Base-by-base conservation (phyloP, 2,329 filamentous ascomycete species). In the Talaromyces sp. region DNA sequence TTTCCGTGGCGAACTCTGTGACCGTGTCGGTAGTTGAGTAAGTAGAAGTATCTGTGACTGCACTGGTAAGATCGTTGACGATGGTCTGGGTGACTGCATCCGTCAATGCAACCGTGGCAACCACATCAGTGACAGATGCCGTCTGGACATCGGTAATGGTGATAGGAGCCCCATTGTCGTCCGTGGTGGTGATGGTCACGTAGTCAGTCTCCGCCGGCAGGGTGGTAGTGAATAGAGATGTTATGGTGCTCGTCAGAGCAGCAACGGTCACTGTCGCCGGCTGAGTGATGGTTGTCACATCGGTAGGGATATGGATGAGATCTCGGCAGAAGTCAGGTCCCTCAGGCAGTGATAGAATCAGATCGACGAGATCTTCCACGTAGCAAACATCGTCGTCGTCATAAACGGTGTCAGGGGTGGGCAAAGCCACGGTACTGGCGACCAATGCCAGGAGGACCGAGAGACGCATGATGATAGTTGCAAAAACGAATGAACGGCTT, bases 401-500 rank as follows among this genome's bases (percentile, higher is more conserved):
- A 31, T 54, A 35, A 33, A 33, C 31, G 13, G 50, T 31, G 4
- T 35, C 50, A 14, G 50, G 50, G 31, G 33, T 57, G 13, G 52
- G 33, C 52, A 57, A 24, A 22, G 52, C 52, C 52, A 11, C 52
- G 14, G 52, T 37, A 37, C 52, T 57, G 52, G 33, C 52, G 9
- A 57, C 33, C 33, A 57, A 57, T 14, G 33, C 52, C 31, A 57
- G 52, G 10, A 57, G 19, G 3, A 57, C 24, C 2, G 33, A 37
- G 11, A 22, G 33, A 24, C 33, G 33, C 52, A 57, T 37, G 14
- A 39, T 57, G 9, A 33, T 13, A 24, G 1, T 2, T 39, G 27
- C 27, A 31, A 31, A 33, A 54, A 57, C 52, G 52, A 39, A 33
- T 57, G n/a, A 24, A 57, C 52, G 52, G 33, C 82, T 48, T 48